Conservation (phyloP, 2,329 filamentous ascomycete species). For the Clarireedia sp. region DNA sequence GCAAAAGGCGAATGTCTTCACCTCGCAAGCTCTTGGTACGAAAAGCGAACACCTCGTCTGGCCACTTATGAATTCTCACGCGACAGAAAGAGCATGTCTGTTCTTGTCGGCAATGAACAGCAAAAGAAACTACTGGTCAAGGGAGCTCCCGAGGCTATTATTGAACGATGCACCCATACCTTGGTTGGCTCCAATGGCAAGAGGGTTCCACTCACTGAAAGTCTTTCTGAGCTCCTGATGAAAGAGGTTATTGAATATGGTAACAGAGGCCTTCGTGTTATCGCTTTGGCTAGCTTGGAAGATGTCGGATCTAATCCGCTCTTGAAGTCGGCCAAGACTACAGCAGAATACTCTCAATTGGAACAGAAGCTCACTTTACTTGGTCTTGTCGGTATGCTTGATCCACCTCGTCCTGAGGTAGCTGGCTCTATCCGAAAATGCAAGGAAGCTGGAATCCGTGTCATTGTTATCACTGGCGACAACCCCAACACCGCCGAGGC, state of each 20-base stretch:
- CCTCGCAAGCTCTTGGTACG: constrained; percentile 77
- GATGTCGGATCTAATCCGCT: constrained; percentile 65
- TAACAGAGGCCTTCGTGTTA: constrained; percentile 86
- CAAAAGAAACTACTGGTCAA: constrained; percentile 85
- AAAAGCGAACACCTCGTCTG: constrained; percentile 63
- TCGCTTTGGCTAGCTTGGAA: constrained; percentile 81
- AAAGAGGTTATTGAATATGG: constrained; percentile 84
- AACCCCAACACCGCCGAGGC: constrained; percentile 97
- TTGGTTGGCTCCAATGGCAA: constrained; percentile 73
- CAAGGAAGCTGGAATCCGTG: constrained; percentile 85
- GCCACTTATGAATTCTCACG: constrained; percentile 95
- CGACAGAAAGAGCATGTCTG: constrained; percentile 99
- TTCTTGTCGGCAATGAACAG: constrained; percentile 65
- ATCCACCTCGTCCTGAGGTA: constrained; percentile 91
- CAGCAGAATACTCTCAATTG: constrained; percentile 73
- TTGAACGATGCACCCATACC: constrained; percentile 82
- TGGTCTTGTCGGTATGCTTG: constrained; percentile 91
- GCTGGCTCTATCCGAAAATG: constrained; percentile 79
- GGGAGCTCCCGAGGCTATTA: constrained; percentile 87
- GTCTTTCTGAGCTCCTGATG: constrained; percentile 61
- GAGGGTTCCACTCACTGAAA: constrained; percentile 62
- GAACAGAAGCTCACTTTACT: constrained; percentile 94
- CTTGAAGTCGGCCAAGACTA: constrained; percentile 67
- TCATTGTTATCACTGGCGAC: constrained; percentile 97
- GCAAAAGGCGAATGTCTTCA: constrained; percentile 59